Evolutionary conservation across 495 filamentous ascomycete genomes (phyloP), one percentile per base, ranked within the genome.

Genomic region (Pseudomonodictys pantanalensis): DNA sequence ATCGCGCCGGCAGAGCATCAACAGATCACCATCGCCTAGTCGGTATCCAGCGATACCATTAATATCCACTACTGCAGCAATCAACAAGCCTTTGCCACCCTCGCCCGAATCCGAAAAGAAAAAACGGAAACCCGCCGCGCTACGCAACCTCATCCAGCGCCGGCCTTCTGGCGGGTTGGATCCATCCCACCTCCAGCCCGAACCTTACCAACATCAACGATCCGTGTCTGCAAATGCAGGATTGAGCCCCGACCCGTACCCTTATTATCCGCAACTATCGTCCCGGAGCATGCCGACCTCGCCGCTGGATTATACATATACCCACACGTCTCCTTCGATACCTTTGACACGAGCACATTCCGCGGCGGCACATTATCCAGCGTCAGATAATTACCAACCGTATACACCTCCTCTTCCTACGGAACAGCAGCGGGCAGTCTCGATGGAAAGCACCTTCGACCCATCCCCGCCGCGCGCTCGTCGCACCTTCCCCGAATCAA

Each of bases 221-320:
- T 53, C 59, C 28, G 58, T 45, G 30, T 20, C 53, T 9, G 22
- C 53, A n/a, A 57, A 57, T 52, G 53, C 44, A 4, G 52, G 33
- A 26, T 50, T 55, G 25, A 45, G 26, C 47, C 58, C 39, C 24
- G 48, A 61, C 17, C 47, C 58, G 8, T 60, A 35, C 17, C 45
- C 24, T 29, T 56, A 60, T 58, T 39, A 51, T 28, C 50, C 48
- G 23, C 61, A 43, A 6, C 55, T 38, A 20, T 60, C 62, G 38
- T 60, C 58, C 30, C 58, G 59, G 28, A 67, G 59, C 45, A 63
- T 67, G 64, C 59, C 64, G 12, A 50, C 48, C 30, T 67, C 64
- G 1, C 64, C 64, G 5, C 45, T 39, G 9, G 28, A 30, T 23
- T 50, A 29, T 30, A 15, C 49, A n/a, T 47, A 17, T 2, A 28